Conservation (phyloP, 768 basidiomycete genomes). For the Auriculariales sp. region DNA sequence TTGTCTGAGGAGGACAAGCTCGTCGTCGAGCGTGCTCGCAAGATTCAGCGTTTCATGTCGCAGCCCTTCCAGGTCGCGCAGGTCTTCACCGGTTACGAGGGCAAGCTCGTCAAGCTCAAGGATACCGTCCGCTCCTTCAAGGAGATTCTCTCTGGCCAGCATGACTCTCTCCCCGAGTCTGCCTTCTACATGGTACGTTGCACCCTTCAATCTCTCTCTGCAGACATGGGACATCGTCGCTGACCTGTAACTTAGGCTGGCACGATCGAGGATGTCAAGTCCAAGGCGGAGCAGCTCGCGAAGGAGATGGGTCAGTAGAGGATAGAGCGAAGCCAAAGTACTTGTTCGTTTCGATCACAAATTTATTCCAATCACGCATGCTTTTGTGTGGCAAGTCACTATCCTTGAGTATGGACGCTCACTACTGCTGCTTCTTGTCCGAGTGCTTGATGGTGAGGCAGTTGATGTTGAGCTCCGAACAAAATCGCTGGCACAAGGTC, state of each 20-base stretch:
- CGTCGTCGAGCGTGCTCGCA: slow-evolving; percentile 95
- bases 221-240: slow-evolving; percentile 4
- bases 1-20: slow-evolving; percentile 99
- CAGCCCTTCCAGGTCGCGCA: slow-evolving; percentile 99
- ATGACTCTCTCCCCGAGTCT: slow-evolving; percentile 85
- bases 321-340: background rate
- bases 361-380: background rate
- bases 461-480: slow-evolving; percentile 2
- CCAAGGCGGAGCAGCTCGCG: slow-evolving; percentile 93
- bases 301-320: slow-evolving; percentile 60
- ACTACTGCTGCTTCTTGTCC: background rate
- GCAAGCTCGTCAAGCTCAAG: slow-evolving; percentile 90
- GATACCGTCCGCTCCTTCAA: slow-evolving; percentile 95
- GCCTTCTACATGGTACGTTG: slow-evolving; percentile 86
- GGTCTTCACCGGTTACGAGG: slow-evolving; percentile 99
- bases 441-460: slow-evolving; percentile 6
- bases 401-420: background rate
- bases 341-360: background rate
- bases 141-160: slow-evolving; percentile 84
- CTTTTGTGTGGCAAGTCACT: background rate
- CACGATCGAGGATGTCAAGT: slow-evolving; percentile 92
- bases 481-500: slow-evolving; percentile 4
- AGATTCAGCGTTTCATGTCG: slow-evolving; percentile 99
- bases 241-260: slow-evolving; percentile 34
- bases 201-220: background rate